Conservation (phyloP, 495 filamentous ascomycete genomes). For the Xylaria grammica region DNA sequence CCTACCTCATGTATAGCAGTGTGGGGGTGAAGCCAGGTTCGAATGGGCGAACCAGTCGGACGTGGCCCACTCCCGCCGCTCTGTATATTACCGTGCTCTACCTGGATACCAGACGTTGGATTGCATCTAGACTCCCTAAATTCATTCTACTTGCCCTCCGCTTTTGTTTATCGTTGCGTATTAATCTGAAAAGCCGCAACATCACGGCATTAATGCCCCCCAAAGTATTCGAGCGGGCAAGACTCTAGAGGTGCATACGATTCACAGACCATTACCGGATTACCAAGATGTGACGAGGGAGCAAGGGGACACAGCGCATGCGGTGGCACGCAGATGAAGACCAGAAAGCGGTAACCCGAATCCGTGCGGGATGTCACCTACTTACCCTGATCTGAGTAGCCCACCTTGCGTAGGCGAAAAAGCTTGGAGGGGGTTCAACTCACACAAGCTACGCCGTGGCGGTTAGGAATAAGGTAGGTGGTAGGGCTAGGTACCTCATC, state of each 20-base stretch:
- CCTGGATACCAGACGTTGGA: neutral
- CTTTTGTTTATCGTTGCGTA: neutral
- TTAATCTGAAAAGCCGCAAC: neutral
- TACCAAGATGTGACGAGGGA: constrained; percentile 3
- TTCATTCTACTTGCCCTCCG: neutral
- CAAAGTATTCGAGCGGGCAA: neutral
- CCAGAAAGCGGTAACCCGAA: constrained; percentile 16
- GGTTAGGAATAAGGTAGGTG: neutral
- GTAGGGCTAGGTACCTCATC: constrained; percentile 9
- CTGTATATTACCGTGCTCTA: constrained; percentile 6
- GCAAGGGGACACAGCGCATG: constrained; percentile 2
- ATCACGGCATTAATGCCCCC: neutral
- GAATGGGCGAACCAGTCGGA: neutral
- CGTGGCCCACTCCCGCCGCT: neutral
- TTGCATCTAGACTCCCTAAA: neutral
- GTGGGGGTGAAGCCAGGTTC: neutral
- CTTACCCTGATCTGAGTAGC: neutral
- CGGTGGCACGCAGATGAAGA: constrained; percentile 3
- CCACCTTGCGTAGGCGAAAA: constrained; percentile 6
- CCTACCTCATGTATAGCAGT: neutral
- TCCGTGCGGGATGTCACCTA: constrained; percentile 3
- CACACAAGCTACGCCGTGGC: neutral
- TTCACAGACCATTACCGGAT: neutral
- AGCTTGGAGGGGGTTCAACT: neutral
- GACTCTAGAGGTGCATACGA: neutral